These are phyloP conservation scores for Brassica nigra DNA, from an alignment of 345 rosid genomes.

Conservation along the genomic window DNA sequence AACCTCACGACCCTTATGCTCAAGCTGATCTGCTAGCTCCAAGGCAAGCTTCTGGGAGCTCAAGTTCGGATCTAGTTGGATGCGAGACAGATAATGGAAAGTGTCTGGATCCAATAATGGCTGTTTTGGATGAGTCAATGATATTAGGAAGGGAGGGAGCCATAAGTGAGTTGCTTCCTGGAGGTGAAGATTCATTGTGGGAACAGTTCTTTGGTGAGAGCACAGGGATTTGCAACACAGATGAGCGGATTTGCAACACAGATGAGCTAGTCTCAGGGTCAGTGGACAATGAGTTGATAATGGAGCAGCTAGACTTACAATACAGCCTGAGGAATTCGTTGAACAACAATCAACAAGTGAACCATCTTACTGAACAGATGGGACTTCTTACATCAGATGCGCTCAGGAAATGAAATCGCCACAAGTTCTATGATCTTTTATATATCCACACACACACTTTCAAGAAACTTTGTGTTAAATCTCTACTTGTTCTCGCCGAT, in stretches of 20 bases:
- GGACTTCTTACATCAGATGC: conserved; percentile 61
- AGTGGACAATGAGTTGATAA: conserved; percentile 40
- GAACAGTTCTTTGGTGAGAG: conserved; percentile 60
- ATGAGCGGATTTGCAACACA: conserved; percentile 29
- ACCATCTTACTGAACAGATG: conserved; percentile 77
- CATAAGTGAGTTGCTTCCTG: conserved; percentile 55
- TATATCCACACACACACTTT: neutral
- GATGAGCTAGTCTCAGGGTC: conserved; percentile 53
- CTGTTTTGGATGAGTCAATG: conserved; percentile 42
- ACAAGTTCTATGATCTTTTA: neutral
- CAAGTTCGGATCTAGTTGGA: conserved; percentile 47
- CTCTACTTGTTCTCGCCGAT: conserved; percentile 27
- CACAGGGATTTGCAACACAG: conserved; percentile 54
- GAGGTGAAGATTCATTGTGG: conserved; percentile 61
- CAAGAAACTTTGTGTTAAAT: neutral
- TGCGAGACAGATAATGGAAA: conserved; percentile 48
- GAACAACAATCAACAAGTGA: conserved; percentile 56
- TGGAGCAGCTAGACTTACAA: conserved; percentile 24
- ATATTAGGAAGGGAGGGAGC: conserved; percentile 39
- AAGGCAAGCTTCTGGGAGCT: conserved; percentile 39
- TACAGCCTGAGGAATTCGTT: conserved; percentile 34
- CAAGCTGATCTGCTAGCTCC: conserved; percentile 38
- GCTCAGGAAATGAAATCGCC: conserved; percentile 37
- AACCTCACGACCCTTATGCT: conserved; percentile 14
- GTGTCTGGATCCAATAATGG: conserved; percentile 48